Conservation (phyloP, 2,329 filamentous ascomycete species). For the Trichoderma semiorbis region DNA sequence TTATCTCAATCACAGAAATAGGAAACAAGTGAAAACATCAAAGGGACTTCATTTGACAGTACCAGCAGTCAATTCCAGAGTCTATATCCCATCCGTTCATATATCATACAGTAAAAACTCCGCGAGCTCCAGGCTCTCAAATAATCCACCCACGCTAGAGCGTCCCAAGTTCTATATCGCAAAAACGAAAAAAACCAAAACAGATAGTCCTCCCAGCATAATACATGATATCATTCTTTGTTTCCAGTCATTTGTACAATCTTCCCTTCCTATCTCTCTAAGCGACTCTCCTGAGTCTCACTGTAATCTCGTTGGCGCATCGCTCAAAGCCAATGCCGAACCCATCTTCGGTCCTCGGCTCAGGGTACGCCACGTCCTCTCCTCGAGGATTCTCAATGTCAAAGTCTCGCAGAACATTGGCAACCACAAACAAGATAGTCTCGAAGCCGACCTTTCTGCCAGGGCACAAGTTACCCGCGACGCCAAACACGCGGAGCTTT, state of each 20-base stretch:
- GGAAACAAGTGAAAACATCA: not conserved
- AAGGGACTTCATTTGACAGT: not conserved
- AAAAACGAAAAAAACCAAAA: not conserved
- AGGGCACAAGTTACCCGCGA: constrained; percentile 32
- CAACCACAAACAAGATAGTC: constrained; percentile 28
- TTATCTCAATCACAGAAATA: not conserved
- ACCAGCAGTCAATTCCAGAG: not conserved
- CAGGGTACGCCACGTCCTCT: constrained; percentile 19
- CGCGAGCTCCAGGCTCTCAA: constrained; percentile 2
- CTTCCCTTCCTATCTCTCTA: not conserved
- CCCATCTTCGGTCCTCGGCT: constrained; percentile 25
- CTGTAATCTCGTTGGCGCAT: constrained; percentile 28
- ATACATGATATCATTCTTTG: not conserved
- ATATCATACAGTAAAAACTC: not conserved
- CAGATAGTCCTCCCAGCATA: not conserved
- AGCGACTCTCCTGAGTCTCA: constrained; percentile 21
- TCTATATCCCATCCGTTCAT: not conserved
- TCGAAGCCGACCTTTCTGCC: constrained; percentile 31
- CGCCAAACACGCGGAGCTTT: constrained; percentile 31
- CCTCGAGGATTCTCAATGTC: constrained; percentile 24
- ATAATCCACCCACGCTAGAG: not conserved
- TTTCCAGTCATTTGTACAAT: not conserved
- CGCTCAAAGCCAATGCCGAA: constrained; percentile 34
- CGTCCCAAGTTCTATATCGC: not conserved
- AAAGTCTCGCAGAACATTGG: constrained; percentile 28